A percentile compares a stretch with the other conserved stretches of the same genome.
These are phyloP conservation scores for Myrmaecium sp. DNA, from an alignment of 2,329 filamentous ascomycete species.

Conservation along the genomic window DNA sequence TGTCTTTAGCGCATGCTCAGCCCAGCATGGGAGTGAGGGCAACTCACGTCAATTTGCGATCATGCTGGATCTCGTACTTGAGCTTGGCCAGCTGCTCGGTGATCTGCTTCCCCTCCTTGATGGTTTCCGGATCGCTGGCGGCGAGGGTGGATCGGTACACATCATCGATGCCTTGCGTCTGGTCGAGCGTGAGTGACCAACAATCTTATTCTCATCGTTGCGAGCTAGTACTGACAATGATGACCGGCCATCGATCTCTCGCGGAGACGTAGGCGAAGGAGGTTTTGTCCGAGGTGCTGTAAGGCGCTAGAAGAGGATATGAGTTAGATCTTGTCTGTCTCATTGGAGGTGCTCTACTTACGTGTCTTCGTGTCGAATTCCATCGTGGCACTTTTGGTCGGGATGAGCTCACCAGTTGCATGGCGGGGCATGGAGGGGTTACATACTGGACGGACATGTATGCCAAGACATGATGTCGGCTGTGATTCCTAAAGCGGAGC, in stretches of 20 bases:
- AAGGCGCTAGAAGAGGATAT: constrained; percentile 41
- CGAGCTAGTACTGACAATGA: constrained; percentile 45
- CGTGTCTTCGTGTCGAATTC: constrained; percentile 59
- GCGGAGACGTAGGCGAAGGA: constrained; percentile 83
- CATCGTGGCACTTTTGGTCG: constrained; percentile 31
- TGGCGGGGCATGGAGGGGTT: too few species aligned
- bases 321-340: constrained; percentile 5
- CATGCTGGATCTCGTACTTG: constrained; percentile 92
- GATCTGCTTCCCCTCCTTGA: constrained; percentile 71
- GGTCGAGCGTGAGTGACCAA: not conserved
- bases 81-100: constrained; percentile 61
- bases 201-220: not conserved
- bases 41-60: constrained; percentile 57
- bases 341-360: constrained; percentile 26
- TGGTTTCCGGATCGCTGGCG: constrained; percentile 44
- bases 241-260: constrained; percentile 79
- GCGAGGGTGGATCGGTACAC: constrained; percentile 57
- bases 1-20: constrained; percentile 1
- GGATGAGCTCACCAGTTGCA: too few species aligned
- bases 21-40: not conserved
- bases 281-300: constrained; percentile 60
- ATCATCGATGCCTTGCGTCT: constrained; percentile 91
- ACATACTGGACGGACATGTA: too few species aligned
- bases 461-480: too few species aligned
- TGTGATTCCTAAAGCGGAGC: too few species aligned